Base-by-base conservation (phyloP, 2,329 filamentous ascomycete species). In the Calonectria ilicicola region DNA sequence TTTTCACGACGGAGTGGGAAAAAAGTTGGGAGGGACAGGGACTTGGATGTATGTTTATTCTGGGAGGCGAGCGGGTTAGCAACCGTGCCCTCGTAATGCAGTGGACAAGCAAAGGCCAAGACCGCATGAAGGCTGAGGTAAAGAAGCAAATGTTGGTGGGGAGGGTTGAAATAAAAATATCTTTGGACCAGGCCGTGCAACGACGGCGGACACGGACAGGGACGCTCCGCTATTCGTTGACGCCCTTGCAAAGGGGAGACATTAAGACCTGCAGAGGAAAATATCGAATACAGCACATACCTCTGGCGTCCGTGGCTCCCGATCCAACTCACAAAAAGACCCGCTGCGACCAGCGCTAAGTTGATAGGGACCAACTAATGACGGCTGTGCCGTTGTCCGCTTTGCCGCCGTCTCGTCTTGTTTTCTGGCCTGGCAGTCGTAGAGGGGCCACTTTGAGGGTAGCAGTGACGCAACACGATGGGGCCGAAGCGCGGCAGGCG, bases 331-430 rank as follows among this genome's bases (percentile, higher is more conserved):
- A 77, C 66, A 65, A 72, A 72, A 66, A 77, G 78, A 78, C 78
- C 78, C 77, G 76, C 76, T 74, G 68, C 69, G 62, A 56, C 73
- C 69, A 76, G 76, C 77, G 72, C 78, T 79, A 80, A 80, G 69
- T 42, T 72, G 27, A 70, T 68, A 75, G 73, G 64, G 63, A 74
- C 68, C 65, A 73, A 60, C 76, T 80, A 80, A 76, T 80, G 72
- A 76, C 78, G 78, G 78, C 71, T 77, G 73, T 77, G 76, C 77
- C 78, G 78, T 79, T 76, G 77, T 78, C 70, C 70, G 78, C 72
- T 72, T 44, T 72, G 74, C 71, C 74, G 75, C 78, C 73, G 77
- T 75, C 67, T 76, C 60, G 72, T 72, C 56, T 73, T 67, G 73
- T 67, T 69, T 75, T 64, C 67, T 73, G 65, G 72, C 62, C 58